Evolutionary conservation across 495 filamentous ascomycete species (phyloP).

Genomic region (Usnea hakonensis): DNA sequence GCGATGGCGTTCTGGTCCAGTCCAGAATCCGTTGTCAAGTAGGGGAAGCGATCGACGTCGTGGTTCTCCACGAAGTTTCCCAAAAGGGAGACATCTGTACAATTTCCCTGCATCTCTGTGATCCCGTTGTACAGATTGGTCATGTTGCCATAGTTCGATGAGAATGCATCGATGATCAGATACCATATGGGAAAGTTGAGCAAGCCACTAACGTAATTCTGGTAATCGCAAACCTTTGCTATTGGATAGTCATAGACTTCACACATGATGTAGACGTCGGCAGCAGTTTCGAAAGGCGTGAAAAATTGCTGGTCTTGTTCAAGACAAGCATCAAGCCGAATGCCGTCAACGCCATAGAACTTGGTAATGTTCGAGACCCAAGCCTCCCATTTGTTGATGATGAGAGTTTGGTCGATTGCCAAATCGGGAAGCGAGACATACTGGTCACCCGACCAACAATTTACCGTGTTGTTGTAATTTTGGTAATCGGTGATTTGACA

Average conservation of each 20-base stretch:
- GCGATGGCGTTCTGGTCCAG: conserved; percentile 62
- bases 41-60: conserved; percentile 61
- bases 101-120: conserved; percentile 45
- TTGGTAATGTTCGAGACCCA: conserved; percentile 60
- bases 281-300: background rate
- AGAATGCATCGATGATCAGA: conserved; percentile 53
- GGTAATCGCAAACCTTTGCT: conserved; percentile 56
- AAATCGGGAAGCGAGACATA: background rate
- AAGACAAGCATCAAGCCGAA: conserved; percentile 71
- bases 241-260: conserved; percentile 53
- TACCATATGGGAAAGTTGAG: conserved; percentile 69
- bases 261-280: background rate
- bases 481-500: conserved; percentile 59
- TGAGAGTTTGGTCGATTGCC: background rate
- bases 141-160: conserved; percentile 51
- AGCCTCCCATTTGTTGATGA: conserved; percentile 26
- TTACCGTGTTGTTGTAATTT: conserved; percentile 40
- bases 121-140: conserved; percentile 52
- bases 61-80: conserved; percentile 78
- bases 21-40: conserved; percentile 40
- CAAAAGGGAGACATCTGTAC: conserved; percentile 54
- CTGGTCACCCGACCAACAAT: conserved; percentile 49
- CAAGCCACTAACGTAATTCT: conserved; percentile 50
- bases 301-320: conserved; percentile 56
- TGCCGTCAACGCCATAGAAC: conserved; percentile 69